Evolutionary conservation across 2,329 filamentous ascomycete genomes (phyloP), one percentile per base, ranked within the genome.

Genomic region (Thelonectria blattea): DNA sequence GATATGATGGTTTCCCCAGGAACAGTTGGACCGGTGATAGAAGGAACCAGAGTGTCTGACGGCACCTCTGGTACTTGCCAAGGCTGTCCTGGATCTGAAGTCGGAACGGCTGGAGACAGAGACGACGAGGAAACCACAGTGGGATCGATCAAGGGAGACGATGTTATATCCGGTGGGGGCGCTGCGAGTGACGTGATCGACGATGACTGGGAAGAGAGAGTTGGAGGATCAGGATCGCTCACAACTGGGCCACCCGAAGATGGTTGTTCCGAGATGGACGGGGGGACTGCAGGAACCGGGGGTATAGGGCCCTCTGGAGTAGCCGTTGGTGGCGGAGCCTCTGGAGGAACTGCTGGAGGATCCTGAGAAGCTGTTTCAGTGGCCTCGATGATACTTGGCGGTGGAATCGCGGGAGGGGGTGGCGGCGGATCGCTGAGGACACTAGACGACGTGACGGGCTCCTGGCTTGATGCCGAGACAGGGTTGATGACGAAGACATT

Each of bases 401-500:
- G 32, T n/a, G 42, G 34, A 14, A 22, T 22, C 18, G 18, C 32
- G n/a, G 30, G 48, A 24, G 58, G 22, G 1, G 53, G 39, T 6
- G 56, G 39, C 5, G 58, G 53, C 2, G 48, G 20, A 22, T 32
- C 18, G 18, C 48, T 49, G 39, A 63, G 39, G 53, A 53, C 41
- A 11, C 54, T 39, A 14, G 58, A 47, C 27, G 64, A 57, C 30
- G 60, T 41, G 18, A 56, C 17, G 27, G 65, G 60, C 1, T 55
- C 55, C 18, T 65, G 42, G 15, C 49, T 48, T 12, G 56, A 60
- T 11, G 66, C 15, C 10, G 58, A n/a, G 7, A 57, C 45, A 9
- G 65, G 54, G 17, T 62, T 63, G 37, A 67, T 65, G 14, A 64
- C 64, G 53, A 76, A 78, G 24, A 77, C 63, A 47, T 74, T 77